Evolutionary conservation across 371 early-diverging fungal genomes (phyloP).

Genomic region (Mucor sp.): DNA sequence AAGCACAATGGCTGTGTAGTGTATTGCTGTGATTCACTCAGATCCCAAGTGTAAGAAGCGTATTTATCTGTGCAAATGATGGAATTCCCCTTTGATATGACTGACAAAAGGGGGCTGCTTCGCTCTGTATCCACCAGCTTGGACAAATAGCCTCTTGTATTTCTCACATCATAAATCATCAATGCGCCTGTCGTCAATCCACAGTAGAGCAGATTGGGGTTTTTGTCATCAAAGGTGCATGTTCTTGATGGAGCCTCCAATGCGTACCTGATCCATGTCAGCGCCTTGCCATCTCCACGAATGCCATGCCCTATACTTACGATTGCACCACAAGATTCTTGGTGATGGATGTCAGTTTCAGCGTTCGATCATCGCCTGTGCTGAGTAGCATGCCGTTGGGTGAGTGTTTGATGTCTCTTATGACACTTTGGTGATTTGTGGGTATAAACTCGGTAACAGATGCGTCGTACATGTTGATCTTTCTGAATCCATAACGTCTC

Average conservation of each 20-base stretch:
- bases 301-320: background rate
- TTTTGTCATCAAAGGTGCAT: constrained; percentile 30
- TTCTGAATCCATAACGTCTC: constrained; percentile 16
- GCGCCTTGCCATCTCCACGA: background rate
- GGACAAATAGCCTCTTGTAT: constrained; percentile 24
- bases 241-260: constrained; percentile 33
- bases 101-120: constrained; percentile 10
- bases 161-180: constrained; percentile 40
- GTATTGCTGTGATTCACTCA: background rate
- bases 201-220: constrained; percentile 39
- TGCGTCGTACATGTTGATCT: constrained; percentile 22
- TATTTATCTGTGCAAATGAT: constrained; percentile 13
- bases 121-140: background rate
- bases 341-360: constrained; percentile 19
- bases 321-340: constrained; percentile 20
- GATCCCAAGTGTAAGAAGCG: constrained; percentile 9
- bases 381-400: constrained; percentile 5
- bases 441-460: constrained; percentile 21
- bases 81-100: background rate
- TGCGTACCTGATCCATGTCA: constrained; percentile 10
- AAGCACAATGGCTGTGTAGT: background rate
- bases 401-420: constrained; percentile 19
- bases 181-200: constrained; percentile 33
- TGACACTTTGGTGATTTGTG: constrained; percentile 8
- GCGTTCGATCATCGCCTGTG: constrained; percentile 24